Conservation (phyloP, 2,329 filamentous ascomycete genomes). For the Ophiostoma sp. region DNA sequence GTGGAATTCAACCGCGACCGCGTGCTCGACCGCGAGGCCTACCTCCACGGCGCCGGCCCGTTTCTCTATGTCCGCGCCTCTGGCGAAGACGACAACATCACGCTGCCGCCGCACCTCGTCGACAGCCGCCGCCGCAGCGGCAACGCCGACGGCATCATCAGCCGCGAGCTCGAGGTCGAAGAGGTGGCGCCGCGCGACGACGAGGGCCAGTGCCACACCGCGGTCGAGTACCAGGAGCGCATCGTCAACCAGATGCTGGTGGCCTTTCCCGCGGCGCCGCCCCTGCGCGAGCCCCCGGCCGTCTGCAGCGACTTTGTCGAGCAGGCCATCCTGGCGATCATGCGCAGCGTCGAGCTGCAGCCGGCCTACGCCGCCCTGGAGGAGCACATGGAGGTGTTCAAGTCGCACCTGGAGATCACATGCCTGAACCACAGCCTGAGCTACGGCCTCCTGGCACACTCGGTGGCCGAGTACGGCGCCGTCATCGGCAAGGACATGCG, state of each 20-base stretch:
- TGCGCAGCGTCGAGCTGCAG: conserved; percentile 10
- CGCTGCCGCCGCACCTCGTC: background rate
- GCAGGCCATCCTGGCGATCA: background rate
- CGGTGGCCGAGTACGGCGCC: background rate
- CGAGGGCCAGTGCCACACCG: background rate
- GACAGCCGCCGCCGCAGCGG: background rate
- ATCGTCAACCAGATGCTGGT: background rate
- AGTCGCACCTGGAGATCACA: background rate
- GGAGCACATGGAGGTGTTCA: background rate
- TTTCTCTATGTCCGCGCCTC: background rate
- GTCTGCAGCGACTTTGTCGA: background rate
- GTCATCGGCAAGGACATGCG: background rate
- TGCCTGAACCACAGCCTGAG: background rate
- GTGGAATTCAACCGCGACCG: background rate
- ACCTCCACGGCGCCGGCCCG: background rate
- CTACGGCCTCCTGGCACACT: background rate
- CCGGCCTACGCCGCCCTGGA: background rate
- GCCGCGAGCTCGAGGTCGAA: background rate
- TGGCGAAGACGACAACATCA: background rate
- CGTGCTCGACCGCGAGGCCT: background rate
- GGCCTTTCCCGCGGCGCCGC: background rate
- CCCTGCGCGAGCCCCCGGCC: background rate
- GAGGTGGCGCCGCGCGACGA: too few relatives aligned
- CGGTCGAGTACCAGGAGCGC: background rate
- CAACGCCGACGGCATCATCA: background rate